These are phyloP conservation scores for Schrenkiella parvula DNA, from an alignment of 345 rosid species.

Conservation along the genomic window DNA sequence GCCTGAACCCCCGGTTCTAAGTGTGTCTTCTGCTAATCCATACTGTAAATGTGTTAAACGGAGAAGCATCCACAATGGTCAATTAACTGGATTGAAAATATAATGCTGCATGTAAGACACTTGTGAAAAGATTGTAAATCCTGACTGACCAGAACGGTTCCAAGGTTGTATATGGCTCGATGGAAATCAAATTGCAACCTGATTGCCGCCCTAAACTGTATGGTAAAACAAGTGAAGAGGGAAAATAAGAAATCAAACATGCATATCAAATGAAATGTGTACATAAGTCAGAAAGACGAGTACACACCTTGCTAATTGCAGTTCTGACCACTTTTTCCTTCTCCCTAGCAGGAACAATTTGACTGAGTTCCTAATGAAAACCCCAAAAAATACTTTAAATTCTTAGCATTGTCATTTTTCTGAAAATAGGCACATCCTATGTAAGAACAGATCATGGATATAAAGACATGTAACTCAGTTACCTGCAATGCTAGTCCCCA, in stretches of 20 bases:
- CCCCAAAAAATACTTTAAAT: not conserved
- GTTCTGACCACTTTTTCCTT: slow-evolving; percentile 87
- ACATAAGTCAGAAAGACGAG: slow-evolving; percentile 25
- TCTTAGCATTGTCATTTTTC: not conserved
- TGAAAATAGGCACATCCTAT: not conserved
- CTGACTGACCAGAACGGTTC: slow-evolving; percentile 87
- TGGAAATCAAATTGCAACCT: slow-evolving; percentile 93
- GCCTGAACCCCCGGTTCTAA: slow-evolving; percentile 68
- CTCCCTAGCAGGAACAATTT: slow-evolving; percentile 92
- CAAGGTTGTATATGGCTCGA: slow-evolving; percentile 96
- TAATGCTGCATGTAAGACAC: not conserved
- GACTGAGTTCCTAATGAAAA: slow-evolving; percentile 80
- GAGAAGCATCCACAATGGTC: not conserved
- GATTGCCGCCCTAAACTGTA: slow-evolving; percentile 97
- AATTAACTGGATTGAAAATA: not conserved
- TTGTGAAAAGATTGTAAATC: slow-evolving; percentile 7
- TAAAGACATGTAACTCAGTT: slow-evolving; percentile 1
- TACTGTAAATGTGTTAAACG: slow-evolving; percentile 43
- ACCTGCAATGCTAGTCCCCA: slow-evolving; percentile 99
- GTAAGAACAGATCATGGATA: slow-evolving; percentile 8
- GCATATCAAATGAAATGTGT: slow-evolving; percentile 24
- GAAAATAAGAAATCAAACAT: not conserved
- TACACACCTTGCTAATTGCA: slow-evolving; percentile 90
- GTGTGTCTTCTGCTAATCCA: slow-evolving; percentile 94
- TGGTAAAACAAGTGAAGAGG: slow-evolving; percentile 1